Conservation (phyloP, 1,284 basidiomycete species). For the Blastosporella zonata region DNA sequence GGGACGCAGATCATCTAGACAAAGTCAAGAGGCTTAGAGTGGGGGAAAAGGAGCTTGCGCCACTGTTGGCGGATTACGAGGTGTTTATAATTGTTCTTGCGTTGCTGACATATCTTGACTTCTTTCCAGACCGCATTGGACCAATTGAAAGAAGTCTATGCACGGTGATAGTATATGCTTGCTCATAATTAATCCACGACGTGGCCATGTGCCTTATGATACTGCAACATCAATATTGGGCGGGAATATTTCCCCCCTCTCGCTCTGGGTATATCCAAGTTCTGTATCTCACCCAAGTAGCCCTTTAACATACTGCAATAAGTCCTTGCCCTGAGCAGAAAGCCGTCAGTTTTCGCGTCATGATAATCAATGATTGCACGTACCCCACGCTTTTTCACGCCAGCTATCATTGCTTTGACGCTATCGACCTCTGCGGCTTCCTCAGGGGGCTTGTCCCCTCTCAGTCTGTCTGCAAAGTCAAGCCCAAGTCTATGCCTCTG, state of each 20-base stretch:
- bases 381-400: conserved; percentile 70
- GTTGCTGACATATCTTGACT: not conserved
- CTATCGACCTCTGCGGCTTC: conserved; percentile 45
- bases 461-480: conserved; percentile 26
- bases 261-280: not conserved
- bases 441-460: conserved; percentile 18
- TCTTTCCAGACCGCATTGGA: conserved; percentile 30
- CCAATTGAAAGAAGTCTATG: conserved; percentile 34
- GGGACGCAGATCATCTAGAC: conserved; percentile 70
- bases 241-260: no score
- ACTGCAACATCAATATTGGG: no score
- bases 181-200: no score
- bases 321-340: conserved; percentile 57
- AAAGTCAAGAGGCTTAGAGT: conserved; percentile 75
- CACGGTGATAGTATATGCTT: conserved; percentile 18
- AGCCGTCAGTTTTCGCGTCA: conserved; percentile 4
- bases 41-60: conserved; percentile 57
- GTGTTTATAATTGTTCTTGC: conserved; percentile 32
- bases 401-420: conserved; percentile 70
- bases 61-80: conserved; percentile 64
- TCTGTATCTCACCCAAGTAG: conserved; percentile 45
- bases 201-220: no score
- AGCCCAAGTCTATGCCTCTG: conserved; percentile 50
- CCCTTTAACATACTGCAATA: conserved; percentile 70
- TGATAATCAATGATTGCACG: conserved; percentile 27